These are phyloP conservation scores for Aspergillus sp. DNA, from an alignment of 2,329 filamentous ascomycete species.

Conservation along the genomic window DNA sequence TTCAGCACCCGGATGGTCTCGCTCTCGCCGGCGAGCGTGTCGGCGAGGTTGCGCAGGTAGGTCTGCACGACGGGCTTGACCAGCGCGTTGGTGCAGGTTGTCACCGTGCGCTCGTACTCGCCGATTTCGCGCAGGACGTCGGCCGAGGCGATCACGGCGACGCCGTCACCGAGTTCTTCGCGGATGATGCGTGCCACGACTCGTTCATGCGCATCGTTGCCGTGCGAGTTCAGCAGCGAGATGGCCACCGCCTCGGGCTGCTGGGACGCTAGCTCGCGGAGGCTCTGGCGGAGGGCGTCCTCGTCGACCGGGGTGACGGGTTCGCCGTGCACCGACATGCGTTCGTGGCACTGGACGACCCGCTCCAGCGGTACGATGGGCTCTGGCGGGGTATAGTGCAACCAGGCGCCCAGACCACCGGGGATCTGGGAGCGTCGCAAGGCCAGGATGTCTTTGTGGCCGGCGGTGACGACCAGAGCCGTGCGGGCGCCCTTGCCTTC, in stretches of 20 bases:
- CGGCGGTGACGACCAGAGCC: constrained; percentile 41
- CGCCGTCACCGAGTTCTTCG: constrained; percentile 36
- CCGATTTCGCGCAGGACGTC: constrained; percentile 42
- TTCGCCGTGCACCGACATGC: constrained; percentile 38
- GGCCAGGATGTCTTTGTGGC: constrained; percentile 44
- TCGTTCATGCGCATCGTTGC: constrained; percentile 37
- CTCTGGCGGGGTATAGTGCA: constrained; percentile 41
- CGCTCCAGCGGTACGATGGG: constrained; percentile 43
- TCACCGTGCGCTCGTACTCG: constrained; percentile 44
- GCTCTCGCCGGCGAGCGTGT: constrained; percentile 34
- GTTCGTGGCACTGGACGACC: constrained; percentile 39
- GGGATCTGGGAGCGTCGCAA: constrained; percentile 45
- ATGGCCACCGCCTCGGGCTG: constrained; percentile 42
- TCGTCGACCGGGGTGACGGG: constrained; percentile 35
- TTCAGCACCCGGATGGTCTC: constrained; percentile 43
- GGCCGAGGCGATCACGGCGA: constrained; percentile 40
- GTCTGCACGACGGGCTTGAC: constrained; percentile 42
- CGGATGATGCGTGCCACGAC: constrained; percentile 31
- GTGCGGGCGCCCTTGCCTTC: constrained; percentile 44
- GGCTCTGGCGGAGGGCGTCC: constrained; percentile 27
- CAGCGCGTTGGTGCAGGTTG: constrained; percentile 41
- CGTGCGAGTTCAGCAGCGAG: constrained; percentile 42
- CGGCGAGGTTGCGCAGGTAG: constrained; percentile 37
- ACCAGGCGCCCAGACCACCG: constrained; percentile 44
- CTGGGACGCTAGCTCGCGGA: constrained; percentile 34